Conservation (phyloP, 306 rosid genomes). For the Senna tora region DNA sequence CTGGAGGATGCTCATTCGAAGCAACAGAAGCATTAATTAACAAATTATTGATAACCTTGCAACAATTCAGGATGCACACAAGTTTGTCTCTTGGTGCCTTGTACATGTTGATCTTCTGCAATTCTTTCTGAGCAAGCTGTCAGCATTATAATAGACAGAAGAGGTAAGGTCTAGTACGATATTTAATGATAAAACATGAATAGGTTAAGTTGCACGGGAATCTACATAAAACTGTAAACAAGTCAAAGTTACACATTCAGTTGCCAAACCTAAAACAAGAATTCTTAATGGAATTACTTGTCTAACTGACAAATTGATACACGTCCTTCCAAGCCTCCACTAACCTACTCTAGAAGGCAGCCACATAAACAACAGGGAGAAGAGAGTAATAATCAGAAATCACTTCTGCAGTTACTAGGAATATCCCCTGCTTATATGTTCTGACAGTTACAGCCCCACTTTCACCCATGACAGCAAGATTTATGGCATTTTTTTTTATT, state of each 20-base stretch:
- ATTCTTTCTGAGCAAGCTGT: slow-evolving; percentile 98
- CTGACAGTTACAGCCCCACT: too few species aligned
- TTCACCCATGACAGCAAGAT: too few species aligned
- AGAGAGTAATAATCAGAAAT: too few species aligned
- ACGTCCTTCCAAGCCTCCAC: too few species aligned
- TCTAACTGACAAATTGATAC: slow-evolving; percentile 22
- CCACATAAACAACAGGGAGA: too few species aligned
- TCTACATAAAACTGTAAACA: slow-evolving; percentile 21
- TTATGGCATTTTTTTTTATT: too few species aligned
- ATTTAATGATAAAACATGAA: not conserved
- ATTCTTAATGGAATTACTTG: slow-evolving; percentile 1
- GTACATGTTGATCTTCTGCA: slow-evolving; percentile 95
- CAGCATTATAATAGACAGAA: slow-evolving; percentile 34
- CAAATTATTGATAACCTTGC: slow-evolving; percentile 93
- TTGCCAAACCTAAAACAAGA: slow-evolving; percentile 32
- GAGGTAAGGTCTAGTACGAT: slow-evolving; percentile 35
- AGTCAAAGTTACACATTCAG: slow-evolving; percentile 5
- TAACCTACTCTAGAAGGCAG: too few species aligned
- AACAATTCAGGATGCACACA: slow-evolving; percentile 88
- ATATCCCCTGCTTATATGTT: too few species aligned
- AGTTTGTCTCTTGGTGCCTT: slow-evolving; percentile 99
- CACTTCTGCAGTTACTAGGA: too few species aligned
- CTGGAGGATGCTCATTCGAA: slow-evolving; percentile 79
- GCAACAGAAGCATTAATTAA: slow-evolving; percentile 84
- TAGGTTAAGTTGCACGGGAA: not conserved